Evolutionary conservation across 345 rosid genomes (phyloP).

Genomic region (Eucalyptus tenuipes): DNA sequence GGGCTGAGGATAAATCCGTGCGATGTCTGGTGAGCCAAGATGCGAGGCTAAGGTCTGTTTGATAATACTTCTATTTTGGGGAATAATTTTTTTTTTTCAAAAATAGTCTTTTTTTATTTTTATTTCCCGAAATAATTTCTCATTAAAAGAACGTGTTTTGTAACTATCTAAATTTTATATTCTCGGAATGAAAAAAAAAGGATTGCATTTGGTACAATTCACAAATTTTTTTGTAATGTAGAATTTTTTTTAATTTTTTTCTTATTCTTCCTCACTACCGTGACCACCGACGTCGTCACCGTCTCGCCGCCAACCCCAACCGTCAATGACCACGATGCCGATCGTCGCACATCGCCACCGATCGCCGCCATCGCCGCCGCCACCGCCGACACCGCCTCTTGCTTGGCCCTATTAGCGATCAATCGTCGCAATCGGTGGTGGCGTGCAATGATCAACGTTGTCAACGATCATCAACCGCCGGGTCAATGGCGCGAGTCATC

Average conservation of each 20-base stretch:
- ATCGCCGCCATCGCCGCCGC: fast-evolving
- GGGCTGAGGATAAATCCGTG: neutral
- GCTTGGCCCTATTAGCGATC: fast-evolving
- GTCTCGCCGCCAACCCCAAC: fast-evolving
- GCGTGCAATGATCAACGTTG: fast-evolving
- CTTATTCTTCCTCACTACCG: fast-evolving
- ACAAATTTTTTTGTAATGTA: too few relatives aligned
- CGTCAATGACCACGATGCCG: too few relatives aligned
- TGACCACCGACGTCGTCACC: fast-evolving
- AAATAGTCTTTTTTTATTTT: fast-evolving
- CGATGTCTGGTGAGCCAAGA: neutral
- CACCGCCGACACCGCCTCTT: fast-evolving
- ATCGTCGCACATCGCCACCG: too few relatives aligned
- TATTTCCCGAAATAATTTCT: fast-evolving
- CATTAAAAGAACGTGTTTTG: fast-evolving
- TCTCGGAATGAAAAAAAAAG: fast-evolving
- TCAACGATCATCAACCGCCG: fast-evolving
- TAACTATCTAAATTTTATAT: fast-evolving
- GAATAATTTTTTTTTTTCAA: fast-evolving
- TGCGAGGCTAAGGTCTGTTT: fast-evolving
- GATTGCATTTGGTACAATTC: fast-evolving
- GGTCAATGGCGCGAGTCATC: fast-evolving
- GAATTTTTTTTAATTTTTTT: too few relatives aligned
- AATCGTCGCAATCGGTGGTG: fast-evolving
- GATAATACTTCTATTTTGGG: fast-evolving